Evolutionary conservation across 73 alveolate species (phyloP).

Genomic region (Tetrahymena malaccensis): DNA sequence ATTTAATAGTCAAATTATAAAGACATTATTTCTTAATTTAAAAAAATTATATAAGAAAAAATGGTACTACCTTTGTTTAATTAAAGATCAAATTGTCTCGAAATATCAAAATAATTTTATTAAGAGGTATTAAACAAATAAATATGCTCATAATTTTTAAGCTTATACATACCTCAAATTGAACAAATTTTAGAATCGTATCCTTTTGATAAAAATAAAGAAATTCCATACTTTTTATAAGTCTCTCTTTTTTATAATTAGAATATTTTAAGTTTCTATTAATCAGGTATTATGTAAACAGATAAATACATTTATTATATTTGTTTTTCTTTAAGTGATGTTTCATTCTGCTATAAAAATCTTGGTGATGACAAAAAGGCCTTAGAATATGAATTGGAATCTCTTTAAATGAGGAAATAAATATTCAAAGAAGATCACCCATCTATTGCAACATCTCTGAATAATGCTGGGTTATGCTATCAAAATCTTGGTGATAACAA

Average conservation of each 20-base stretch:
- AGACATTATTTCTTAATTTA: not conserved
- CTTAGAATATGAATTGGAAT: no score
- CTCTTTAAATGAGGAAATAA: no score
- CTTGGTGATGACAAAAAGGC: no score
- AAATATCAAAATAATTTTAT: not conserved
- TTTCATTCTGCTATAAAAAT: no score
- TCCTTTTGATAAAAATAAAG: not conserved
- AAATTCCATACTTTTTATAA: not conserved
- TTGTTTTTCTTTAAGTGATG: not conserved
- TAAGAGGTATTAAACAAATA: not conserved
- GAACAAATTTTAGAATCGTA: not conserved
- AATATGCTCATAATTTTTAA: not conserved
- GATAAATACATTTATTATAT: not conserved
- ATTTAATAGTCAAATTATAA: no score
- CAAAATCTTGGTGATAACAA: no score
- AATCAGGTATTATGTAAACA: not conserved
- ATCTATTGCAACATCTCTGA: no score
- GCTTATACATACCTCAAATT: not conserved
- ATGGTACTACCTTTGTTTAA: not conserved
- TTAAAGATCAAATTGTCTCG: not conserved
- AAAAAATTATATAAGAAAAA: no score
- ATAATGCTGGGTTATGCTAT: no score
- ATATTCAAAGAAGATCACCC: no score
- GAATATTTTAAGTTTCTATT: not conserved
- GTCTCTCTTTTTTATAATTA: not conserved